These are phyloP conservation scores for Fraxinus excelsior DNA, from an alignment of 257 asterid species.

Conservation along the genomic window DNA sequence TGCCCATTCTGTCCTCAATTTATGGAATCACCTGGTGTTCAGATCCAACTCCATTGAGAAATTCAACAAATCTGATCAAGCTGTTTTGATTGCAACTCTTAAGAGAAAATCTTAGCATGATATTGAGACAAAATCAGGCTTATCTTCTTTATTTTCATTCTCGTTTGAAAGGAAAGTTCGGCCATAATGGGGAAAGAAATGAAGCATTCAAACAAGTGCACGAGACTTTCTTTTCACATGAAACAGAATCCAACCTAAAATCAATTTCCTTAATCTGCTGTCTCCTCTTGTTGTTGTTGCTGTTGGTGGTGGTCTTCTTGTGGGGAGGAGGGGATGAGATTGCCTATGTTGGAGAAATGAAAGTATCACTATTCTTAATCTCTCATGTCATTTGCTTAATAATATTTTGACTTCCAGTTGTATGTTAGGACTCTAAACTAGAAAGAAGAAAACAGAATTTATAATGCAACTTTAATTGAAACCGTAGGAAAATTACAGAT, in stretches of 20 bases:
- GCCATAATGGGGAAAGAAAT: too few species aligned
- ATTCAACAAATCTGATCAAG: neutral
- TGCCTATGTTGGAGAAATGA: neutral
- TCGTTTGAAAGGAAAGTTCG: too few species aligned
- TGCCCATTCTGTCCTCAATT: neutral
- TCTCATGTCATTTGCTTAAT: slow-evolving; percentile 8
- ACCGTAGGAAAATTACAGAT: too few species aligned
- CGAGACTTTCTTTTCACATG: too few species aligned
- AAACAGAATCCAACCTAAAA: too few species aligned
- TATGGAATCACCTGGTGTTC: neutral
- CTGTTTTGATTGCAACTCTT: neutral
- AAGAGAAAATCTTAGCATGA: neutral
- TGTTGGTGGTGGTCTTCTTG: neutral
- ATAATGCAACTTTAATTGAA: too few species aligned
- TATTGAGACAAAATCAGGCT: neutral
- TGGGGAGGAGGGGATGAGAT: slow-evolving; percentile 6
- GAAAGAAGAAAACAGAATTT: too few species aligned
- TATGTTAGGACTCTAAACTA: neutral
- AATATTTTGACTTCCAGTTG: slow-evolving; percentile 1
- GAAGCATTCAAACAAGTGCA: too few species aligned
- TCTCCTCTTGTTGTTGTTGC: neutral
- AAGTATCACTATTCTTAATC: neutral
- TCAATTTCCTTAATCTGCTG: too few species aligned
- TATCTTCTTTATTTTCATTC: too few species aligned
- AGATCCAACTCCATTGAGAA: neutral